Evolutionary conservation across 2,329 filamentous ascomycete species (phyloP), one percentile per base, ranked within the genome.

Genomic region (Ceratocystis diversiconidia): DNA sequence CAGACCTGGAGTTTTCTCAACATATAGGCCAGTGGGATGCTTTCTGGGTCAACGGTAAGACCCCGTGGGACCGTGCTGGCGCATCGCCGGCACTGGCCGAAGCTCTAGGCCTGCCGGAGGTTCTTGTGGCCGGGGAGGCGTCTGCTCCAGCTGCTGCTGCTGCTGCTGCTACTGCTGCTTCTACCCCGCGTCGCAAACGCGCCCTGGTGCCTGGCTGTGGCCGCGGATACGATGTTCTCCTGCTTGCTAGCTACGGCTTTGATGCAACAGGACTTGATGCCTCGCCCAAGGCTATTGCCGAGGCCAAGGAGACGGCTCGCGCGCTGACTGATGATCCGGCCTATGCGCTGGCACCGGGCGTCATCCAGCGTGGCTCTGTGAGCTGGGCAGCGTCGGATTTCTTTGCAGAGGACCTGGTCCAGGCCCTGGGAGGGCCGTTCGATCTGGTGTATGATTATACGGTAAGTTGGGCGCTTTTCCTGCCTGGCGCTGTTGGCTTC

Each of bases 131-230:
- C 7, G 22, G 7, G 7, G 50, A 70, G 72, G 48, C 62, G 70
- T 61, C 71, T 19, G 32, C 30, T 46, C 19, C 69, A 75, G 64
- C 82, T 81, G 70, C 78, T 77, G 66, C 90, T 86, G 0, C 77
- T 95, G 8, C 86, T 95, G 0, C 88, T 89, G 71, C 61, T 69
- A 70, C 44, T 25, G 72, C 70, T 44, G 17, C 28, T 8, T 25
- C 48, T 52, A 17, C 60, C 60, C 70, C 75, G 65, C 82, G 0
- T 25, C 50, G 50, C 50, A 7, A 77, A 10, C 52, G 52, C 66
- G 90, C 86, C 1, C 77, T 95, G 7, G 87, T 95, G 0, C 88
- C 90, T 0, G 90, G 90, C 4, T 95, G 90, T 74, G 91, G 90
- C 0, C 82, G 83, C 60, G 91, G 90, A 4, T 87, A 94, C 72